These are phyloP conservation scores for Syzygium oleosum DNA, from an alignment of 345 rosid species.

Conservation along the genomic window DNA sequence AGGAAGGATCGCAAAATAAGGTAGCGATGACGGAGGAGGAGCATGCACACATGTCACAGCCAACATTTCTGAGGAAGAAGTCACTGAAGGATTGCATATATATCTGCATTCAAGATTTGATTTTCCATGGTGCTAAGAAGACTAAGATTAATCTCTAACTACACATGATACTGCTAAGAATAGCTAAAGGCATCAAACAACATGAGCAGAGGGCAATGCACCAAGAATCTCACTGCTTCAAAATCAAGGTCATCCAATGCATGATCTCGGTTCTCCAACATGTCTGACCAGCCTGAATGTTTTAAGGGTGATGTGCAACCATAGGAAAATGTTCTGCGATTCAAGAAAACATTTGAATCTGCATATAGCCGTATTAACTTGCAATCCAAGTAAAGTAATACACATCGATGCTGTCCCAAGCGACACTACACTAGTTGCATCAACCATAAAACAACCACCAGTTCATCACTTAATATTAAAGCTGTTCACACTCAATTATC, in stretches of 20 bases:
- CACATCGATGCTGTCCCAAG: neutral
- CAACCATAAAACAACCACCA: neutral
- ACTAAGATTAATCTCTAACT: neutral
- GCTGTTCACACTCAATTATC: neutral
- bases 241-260: slow-evolving; percentile 28
- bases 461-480: neutral
- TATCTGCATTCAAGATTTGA: neutral
- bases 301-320: slow-evolving; percentile 33
- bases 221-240: slow-evolving; percentile 39
- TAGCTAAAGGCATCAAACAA: neutral
- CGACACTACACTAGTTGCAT: neutral
- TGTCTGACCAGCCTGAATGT: slow-evolving; percentile 19
- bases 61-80: neutral
- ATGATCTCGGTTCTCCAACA: slow-evolving; percentile 14
- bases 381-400: neutral
- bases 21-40: neutral
- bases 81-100: neutral
- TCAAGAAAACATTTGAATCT: neutral
- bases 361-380: neutral
- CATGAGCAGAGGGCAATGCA: neutral
- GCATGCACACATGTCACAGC: neutral
- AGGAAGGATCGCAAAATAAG: neutral
- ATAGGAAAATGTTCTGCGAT: slow-evolving; percentile 18
- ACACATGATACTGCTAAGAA: neutral
- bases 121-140: neutral